phyloP scores from a whole-genome alignment of 2,329 filamentous ascomycete species.

The Microdochium trichocladiopsis region DNA sequence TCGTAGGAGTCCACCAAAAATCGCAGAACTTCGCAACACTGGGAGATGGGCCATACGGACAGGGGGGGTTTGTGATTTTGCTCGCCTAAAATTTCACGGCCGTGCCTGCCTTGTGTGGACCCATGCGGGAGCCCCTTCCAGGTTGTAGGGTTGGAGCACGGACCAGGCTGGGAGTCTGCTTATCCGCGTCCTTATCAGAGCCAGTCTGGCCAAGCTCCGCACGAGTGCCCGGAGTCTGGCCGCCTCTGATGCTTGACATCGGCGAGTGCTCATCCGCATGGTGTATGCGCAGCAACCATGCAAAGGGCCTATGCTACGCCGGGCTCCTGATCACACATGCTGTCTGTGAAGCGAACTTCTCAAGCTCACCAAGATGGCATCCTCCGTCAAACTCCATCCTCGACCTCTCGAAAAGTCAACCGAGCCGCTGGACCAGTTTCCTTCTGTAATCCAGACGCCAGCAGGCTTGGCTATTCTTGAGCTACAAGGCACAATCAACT shows the following conservation, averaged over 20 bases:
- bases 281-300: neutral
- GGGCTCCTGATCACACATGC: too few relatives aligned
- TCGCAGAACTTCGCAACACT: slow-evolving; percentile 2
- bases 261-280: too few relatives aligned
- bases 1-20: slow-evolving; percentile 1
- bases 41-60: slow-evolving; percentile 3
- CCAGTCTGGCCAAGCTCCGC: neutral
- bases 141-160: neutral
- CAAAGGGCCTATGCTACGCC: too few relatives aligned
- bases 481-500: slow-evolving; percentile 84
- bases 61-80: slow-evolving; percentile 16
- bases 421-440: slow-evolving; percentile 51
- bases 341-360: too few relatives aligned
- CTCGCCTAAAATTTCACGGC: slow-evolving; percentile 21
- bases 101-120: slow-evolving; percentile 2
- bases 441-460: slow-evolving; percentile 79
- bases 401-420: slow-evolving; percentile 13
- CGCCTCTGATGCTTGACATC: too few relatives aligned
- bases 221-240: neutral
- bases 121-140: neutral
- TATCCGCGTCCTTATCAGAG: neutral
- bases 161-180: neutral
- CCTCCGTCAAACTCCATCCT: slow-evolving; percentile 34
- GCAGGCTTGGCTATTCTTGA: slow-evolving; percentile 85
- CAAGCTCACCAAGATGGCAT: slow-evolving; percentile 15